Percentiles rank a stretch among this genome's conserved stretches.
Evolutionary conservation across 2,329 filamentous ascomycete species (phyloP).

Genomic region (Pseudocercospora musae): DNA sequence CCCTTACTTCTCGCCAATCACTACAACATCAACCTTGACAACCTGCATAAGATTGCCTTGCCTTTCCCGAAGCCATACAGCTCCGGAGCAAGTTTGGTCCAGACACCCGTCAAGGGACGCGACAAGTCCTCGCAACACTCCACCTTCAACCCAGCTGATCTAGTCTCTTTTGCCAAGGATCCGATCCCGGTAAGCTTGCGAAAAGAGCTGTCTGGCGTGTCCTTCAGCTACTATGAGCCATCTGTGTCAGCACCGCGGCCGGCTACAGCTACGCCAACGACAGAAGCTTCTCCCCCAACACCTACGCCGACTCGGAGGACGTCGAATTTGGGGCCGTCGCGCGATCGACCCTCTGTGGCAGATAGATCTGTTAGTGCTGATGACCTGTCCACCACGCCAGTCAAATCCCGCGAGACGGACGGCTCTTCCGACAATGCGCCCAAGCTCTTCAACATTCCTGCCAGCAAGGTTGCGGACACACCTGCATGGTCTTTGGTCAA

Average conservation of each 20-base stretch:
- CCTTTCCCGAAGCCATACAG: constrained; percentile 70
- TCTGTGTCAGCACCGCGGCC: constrained; percentile 33
- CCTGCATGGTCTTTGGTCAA: constrained; percentile 44
- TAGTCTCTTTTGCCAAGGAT: constrained; percentile 68
- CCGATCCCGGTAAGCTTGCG: constrained; percentile 49
- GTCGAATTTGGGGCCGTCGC: constrained; percentile 44
- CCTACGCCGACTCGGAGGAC: constrained; percentile 75
- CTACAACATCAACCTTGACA: constrained; percentile 70
- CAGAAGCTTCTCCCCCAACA: constrained; percentile 33
- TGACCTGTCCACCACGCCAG: constrained; percentile 27
- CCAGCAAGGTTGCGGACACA: constrained; percentile 43
- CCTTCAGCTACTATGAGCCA: constrained; percentile 70
- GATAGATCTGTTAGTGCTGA: constrained; percentile 26
- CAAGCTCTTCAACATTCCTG: constrained; percentile 63
- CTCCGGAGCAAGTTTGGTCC: constrained; percentile 51
- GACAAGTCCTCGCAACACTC: constrained; percentile 60
- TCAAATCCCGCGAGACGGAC: constrained; percentile 34
- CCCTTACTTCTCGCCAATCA: constrained; percentile 76
- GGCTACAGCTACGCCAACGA: constrained; percentile 53
- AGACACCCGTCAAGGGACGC: constrained; percentile 66
- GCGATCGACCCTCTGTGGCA: constrained; percentile 31
- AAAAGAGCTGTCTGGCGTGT: constrained; percentile 75
- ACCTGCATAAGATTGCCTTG: constrained; percentile 75
- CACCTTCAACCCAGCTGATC: constrained; percentile 74
- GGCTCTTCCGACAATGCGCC: constrained; percentile 40